A percentile compares a stretch with the other conserved stretches of the same genome.
Conservation (phyloP, 139 green algal species). For the Chlorella vulgaris region DNA sequence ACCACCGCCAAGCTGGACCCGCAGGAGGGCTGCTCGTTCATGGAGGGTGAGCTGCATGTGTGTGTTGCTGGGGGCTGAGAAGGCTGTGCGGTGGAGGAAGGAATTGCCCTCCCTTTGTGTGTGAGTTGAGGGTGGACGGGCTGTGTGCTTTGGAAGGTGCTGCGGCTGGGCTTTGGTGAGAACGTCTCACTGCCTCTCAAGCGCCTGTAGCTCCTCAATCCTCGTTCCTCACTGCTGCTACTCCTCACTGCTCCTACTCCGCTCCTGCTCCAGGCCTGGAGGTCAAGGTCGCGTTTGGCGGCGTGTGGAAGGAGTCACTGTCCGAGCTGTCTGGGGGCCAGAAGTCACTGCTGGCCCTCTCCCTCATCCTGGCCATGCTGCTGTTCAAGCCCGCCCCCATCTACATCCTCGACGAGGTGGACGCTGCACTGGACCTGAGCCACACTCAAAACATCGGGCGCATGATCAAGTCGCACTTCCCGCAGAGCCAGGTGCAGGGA, state of each 20-base stretch:
- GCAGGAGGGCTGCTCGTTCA: conserved; percentile 79
- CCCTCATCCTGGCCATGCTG: conserved; percentile 96
- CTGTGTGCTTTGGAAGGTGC: too few relatives aligned
- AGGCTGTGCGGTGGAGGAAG: too few relatives aligned
- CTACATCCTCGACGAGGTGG: conserved; percentile 99
- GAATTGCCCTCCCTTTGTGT: too few relatives aligned
- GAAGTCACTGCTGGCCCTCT: conserved; percentile 94
- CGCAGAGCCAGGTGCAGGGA: conserved; percentile 61
- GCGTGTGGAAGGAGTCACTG: conserved; percentile 97
- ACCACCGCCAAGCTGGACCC: conserved; percentile 93
- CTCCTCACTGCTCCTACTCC: not conserved
- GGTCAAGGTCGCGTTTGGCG: conserved; percentile 95
- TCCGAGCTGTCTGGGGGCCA: conserved; percentile 97
- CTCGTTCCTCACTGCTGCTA: too few relatives aligned
- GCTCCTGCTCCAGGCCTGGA: conserved; percentile 74
- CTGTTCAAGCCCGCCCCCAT: conserved; percentile 98
- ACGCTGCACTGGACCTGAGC: conserved; percentile 96
- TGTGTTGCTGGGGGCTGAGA: not conserved
- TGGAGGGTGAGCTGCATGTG: conserved; percentile 61
- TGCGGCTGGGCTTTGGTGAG: too few relatives aligned
- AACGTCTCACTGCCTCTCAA: too few relatives aligned
- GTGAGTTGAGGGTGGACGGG: too few relatives aligned
- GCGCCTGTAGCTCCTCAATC: too few relatives aligned
- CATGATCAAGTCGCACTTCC: conserved; percentile 99
- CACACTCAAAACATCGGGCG: conserved; percentile 98